These are phyloP conservation scores for Aspergillus ruber DNA, from an alignment of 2,329 filamentous ascomycete species.

Conservation along the genomic window DNA sequence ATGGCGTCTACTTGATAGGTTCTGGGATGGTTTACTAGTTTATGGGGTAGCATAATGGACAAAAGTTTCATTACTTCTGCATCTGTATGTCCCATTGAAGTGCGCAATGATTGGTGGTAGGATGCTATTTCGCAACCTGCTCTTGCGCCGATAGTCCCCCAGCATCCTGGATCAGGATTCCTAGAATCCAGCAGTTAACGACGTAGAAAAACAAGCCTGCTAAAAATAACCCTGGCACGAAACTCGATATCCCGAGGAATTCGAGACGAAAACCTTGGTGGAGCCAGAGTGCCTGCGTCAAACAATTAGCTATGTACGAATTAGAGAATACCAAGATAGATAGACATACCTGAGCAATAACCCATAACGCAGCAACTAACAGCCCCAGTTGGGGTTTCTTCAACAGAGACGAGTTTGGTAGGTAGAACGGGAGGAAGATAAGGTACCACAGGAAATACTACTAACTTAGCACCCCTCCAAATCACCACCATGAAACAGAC, in stretches of 20 bases:
- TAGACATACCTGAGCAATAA: conserved; percentile 56
- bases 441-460: conserved; percentile 99
- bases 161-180: conserved; percentile 67
- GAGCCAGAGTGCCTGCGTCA: conserved; percentile 56
- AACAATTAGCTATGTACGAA: conserved; percentile 26
- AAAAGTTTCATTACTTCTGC: not conserved
- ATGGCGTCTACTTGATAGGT: too few relatives aligned
- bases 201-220: conserved; percentile 73
- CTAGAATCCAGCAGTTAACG: conserved; percentile 81
- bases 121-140: not conserved
- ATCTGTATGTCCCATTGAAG: not conserved
- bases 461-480: not conserved
- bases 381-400: conserved; percentile 55
- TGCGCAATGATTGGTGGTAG: too few relatives aligned
- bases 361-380: conserved; percentile 63
- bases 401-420: conserved; percentile 71
- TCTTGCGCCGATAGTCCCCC: conserved; percentile 10
- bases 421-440: conserved; percentile 84
- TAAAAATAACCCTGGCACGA: conserved; percentile 75
- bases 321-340: not conserved
- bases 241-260: conserved; percentile 74
- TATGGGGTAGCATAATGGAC: not conserved
- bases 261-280: conserved; percentile 70
- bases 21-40: too few relatives aligned
- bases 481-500: not conserved